phyloP scores from a whole-genome alignment of 1,284 basidiomycete species.

The Amylostereum areolatum region DNA sequence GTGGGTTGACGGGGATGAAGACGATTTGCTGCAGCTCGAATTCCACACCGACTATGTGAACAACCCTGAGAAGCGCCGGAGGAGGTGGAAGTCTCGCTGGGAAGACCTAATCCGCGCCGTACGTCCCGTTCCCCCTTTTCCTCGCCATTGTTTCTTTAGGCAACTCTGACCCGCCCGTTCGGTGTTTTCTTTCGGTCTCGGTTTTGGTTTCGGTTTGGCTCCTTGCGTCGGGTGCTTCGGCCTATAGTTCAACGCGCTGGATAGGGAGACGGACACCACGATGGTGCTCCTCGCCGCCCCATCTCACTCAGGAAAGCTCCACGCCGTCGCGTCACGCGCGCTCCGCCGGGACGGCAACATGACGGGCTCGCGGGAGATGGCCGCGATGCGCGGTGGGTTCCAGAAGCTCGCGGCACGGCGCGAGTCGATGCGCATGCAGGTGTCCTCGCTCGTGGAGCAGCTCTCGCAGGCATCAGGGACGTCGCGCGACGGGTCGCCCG shows the following conservation, averaged over 20 bases:
- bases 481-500: constrained; percentile 49
- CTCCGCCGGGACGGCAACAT: constrained; percentile 51
- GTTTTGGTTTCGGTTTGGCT: too few relatives aligned
- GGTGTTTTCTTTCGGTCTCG: too few relatives aligned
- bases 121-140: constrained; percentile 16
- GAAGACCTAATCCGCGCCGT: constrained; percentile 67
- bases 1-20: constrained; percentile 45
- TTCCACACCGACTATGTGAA: constrained; percentile 67
- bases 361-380: constrained; percentile 40
- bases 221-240: too few relatives aligned
- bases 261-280: constrained; percentile 74
- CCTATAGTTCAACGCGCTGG: constrained; percentile 64
- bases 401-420: constrained; percentile 51
- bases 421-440: constrained; percentile 42
- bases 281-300: constrained; percentile 69
- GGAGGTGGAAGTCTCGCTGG: constrained; percentile 71
- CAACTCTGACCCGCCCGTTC: constrained; percentile 10
- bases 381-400: constrained; percentile 50
- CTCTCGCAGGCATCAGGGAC: constrained; percentile 38
- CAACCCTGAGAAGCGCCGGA: constrained; percentile 57
- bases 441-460: constrained; percentile 50
- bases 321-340: constrained; percentile 58
- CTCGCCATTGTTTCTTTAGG: constrained; percentile 5
- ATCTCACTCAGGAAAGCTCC: constrained; percentile 58
- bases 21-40: constrained; percentile 68